phyloP scores from a whole-genome alignment of 2,329 filamentous ascomycete species.

The Xylariales sp. region DNA sequence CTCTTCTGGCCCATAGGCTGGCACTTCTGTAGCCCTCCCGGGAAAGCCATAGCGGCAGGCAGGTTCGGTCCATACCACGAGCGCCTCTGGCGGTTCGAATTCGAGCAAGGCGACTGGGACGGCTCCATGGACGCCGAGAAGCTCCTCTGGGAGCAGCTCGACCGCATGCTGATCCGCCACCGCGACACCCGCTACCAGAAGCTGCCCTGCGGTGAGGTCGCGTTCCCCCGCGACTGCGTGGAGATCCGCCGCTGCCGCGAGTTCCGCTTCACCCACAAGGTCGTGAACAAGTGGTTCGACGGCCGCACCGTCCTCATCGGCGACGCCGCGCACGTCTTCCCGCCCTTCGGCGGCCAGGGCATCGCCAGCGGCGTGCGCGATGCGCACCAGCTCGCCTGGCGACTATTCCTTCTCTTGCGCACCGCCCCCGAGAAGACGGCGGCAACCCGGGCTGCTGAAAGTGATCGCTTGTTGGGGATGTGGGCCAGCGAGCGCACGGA shows the following conservation, averaged over 20 bases:
- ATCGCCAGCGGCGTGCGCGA: slow-evolving; percentile 30
- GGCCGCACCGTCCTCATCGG: slow-evolving; percentile 50
- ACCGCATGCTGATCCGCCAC: slow-evolving; percentile 23
- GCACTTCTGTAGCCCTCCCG: slow-evolving; percentile 38
- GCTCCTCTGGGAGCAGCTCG: slow-evolving; percentile 24
- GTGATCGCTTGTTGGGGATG: slow-evolving; percentile 10
- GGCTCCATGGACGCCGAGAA: slow-evolving; percentile 24
- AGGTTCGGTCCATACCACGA: slow-evolving; percentile 35
- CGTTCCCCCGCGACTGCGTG: slow-evolving; percentile 41
- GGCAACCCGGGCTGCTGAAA: too few species aligned
- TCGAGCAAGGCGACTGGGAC: slow-evolving; percentile 22
- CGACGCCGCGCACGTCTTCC: slow-evolving; percentile 54
- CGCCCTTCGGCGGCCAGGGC: slow-evolving; percentile 50
- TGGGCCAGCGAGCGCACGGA: slow-evolving; percentile 16
- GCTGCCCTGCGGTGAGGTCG: slow-evolving; percentile 20
- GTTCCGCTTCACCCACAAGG: slow-evolving; percentile 38
- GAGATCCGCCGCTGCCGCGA: slow-evolving; percentile 38
- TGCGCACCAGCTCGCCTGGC: slow-evolving; percentile 28
- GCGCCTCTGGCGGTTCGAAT: slow-evolving; percentile 39
- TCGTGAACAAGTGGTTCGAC: slow-evolving; percentile 41
- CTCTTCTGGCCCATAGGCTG: slow-evolving; percentile 39
- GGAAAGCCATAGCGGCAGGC: slow-evolving; percentile 36
- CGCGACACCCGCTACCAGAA: slow-evolving; percentile 18
- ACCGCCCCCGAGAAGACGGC: slow-evolving; percentile 7
- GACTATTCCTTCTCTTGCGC: slow-evolving; percentile 20